Evolutionary conservation across 495 filamentous ascomycete genomes (phyloP), one percentile per base, ranked within the genome.

Genomic region (Penicillium malachiteum): DNA sequence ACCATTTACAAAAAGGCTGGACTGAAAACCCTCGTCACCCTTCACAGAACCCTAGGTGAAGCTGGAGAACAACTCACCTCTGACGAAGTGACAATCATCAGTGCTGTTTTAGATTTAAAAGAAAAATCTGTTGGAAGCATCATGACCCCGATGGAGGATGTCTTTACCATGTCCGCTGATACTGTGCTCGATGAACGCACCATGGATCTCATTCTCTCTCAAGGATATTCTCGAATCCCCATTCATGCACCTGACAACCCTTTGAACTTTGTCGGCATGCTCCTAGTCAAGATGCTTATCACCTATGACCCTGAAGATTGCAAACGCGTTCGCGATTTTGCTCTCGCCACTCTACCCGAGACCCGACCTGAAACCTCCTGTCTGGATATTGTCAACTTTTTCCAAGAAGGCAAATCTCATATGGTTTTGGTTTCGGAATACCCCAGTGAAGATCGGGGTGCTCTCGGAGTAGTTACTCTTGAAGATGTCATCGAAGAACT

Each of bases 401-500:
- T 98, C 75, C 94, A 98, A 68, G 93, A 98, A 73, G 94, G 94
- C 49, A 97, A 97, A 69, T 96, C 91, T 9, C 94, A 98, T 71
- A 97, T 98, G 95, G 93, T 97, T 9, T 79, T 98, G 26, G 92
- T 97, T 9, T 96, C 92, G 7, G 89, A 96, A 60, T 85, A 79
- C 54, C 94, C 94, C 2, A 91, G 94, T 11, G 87, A 95, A 57
- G 86, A 95, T 64, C 84, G 88, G 55, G 94, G 94, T 37, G 91
- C 92, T 1, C 74, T 96, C 13, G 94, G 94, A 18, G 94, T 98
- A 1, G 89, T 97, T 10, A 98, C 94, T 0, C 74, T 98, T 3
- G 94, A 98, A 71, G 94, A 98, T 74, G 95, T 97, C 10, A 97
- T 97, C 56, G 94, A 98, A 69, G 94, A 98, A 68, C 76, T 98